These are phyloP conservation scores for Rhododendron simsii DNA, from an alignment of 148 eudicot species.

Conservation along the genomic window DNA sequence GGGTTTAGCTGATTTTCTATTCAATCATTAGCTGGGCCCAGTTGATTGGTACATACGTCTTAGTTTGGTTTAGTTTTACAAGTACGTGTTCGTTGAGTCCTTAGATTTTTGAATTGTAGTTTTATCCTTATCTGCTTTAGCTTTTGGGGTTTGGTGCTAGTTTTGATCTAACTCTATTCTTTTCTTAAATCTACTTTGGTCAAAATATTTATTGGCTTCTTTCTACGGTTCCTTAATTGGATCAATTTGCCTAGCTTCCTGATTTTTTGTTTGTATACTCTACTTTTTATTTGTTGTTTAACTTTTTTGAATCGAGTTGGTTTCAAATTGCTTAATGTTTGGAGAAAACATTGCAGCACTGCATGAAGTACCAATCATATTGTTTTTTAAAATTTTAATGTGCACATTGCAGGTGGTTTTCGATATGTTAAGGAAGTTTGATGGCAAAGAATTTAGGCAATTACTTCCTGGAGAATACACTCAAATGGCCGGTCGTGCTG, in stretches of 20 bases:
- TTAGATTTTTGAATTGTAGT: background rate
- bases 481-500: constrained; percentile 99
- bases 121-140: background rate
- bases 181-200: background rate
- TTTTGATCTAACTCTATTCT: background rate
- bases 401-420: constrained; percentile 73
- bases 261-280: background rate
- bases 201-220: background rate
- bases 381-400: background rate
- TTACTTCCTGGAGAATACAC: constrained; percentile 98
- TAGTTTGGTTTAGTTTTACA: background rate
- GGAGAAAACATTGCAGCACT: background rate
- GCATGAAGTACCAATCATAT: background rate
- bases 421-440: constrained; percentile 93
- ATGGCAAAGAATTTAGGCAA: constrained; percentile 94
- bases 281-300: background rate
- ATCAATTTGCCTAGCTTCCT: background rate
- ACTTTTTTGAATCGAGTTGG: background rate
- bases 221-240: background rate
- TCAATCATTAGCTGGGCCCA: background rate
- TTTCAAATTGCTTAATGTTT: background rate
- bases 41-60: background rate
- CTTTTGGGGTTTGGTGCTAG: background rate
- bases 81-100: background rate
- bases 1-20: background rate